Evolutionary conservation across 139 green algal genomes (phyloP), one percentile per base, ranked within the genome.

Genomic region (Ettlia oleoabundans): DNA sequence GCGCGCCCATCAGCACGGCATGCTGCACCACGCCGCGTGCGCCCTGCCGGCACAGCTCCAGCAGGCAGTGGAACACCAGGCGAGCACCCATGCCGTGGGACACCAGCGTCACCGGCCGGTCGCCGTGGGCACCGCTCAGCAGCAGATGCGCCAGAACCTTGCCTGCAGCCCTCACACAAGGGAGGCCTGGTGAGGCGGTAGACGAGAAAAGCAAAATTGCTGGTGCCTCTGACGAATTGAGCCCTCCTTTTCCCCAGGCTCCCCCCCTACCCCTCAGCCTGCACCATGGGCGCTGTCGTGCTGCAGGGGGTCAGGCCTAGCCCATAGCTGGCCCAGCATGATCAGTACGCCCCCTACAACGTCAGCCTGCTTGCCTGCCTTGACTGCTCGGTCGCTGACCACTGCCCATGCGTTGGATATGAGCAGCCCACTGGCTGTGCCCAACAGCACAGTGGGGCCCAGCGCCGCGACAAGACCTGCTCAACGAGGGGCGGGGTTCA

Each of bases 31-130:
- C 52, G n/a, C 84, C 84, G 71, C 78, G 62, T 5, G 52, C 77
- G 35, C 58, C 55, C 21, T 52, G 61, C 35, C 84, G 78, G 82
- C 69, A 89, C 22, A 97, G 89, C 90, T 97, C 94, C 63, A 96
- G 85, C 41, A 98, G 84, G 83, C 88, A 94, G 80, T 95, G 88
- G 85, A 96, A 97, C 10, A 97, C 82, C 2, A 96, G 82, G 22
- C 87, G 74, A 2, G 89, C 87, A 30, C 90, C 90, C 89, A 93
- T 92, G 75, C 78, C 84, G 83, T 93, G 86, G 10, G 65, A 28
- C 22, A 77, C 65, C 33, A 82, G 76, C 66, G 28, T 76, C 21
- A 95, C 89, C 0, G 92, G 92, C 22, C 92, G 88, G 85, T 91
- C 89, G 41, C 93, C 93, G 77, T 92, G 87, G 15, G 84, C 89